Percentiles rank a stretch among this genome's conserved stretches.
Conservation (phyloP, 1,284 basidiomycete genomes). For the Microbotryum violaceum region DNA sequence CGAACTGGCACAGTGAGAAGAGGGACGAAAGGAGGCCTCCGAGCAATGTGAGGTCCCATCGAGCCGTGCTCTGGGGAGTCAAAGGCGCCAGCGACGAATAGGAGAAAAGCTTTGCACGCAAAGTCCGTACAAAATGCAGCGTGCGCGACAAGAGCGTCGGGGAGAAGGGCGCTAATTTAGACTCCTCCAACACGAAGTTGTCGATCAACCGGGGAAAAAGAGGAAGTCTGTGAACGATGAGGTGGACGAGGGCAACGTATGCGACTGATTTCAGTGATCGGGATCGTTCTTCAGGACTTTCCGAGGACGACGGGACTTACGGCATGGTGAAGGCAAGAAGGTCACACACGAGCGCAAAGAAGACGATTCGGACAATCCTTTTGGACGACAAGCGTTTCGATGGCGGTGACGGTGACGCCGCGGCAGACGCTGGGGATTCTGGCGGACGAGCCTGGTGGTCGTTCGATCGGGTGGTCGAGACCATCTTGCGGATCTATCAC, state of each 20-base stretch:
- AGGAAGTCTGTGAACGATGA: constrained; percentile 13
- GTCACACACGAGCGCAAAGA: constrained; percentile 30
- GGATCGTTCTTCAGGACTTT: neutral
- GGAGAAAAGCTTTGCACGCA: constrained; percentile 21
- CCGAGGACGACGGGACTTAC: constrained; percentile 6
- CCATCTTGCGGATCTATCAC: too few relatives aligned
- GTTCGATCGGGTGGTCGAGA: too few relatives aligned
- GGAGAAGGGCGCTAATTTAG: neutral
- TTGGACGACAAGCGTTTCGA: too few relatives aligned
- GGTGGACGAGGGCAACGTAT: neutral
- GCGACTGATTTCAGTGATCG: neutral
- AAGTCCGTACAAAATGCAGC: constrained; percentile 8
- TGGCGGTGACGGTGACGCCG: too few relatives aligned
- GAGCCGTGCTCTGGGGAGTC: neutral
- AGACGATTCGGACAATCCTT: constrained; percentile 27
- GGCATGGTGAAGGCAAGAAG: constrained; percentile 34
- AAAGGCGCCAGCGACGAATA: constrained; percentile 1
- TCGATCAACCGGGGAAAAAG: constrained; percentile 33
- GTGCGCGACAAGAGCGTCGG: constrained; percentile 21
- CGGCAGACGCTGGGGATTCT: too few relatives aligned
- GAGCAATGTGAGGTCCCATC: constrained; percentile 31
- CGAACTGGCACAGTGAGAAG: constrained; percentile 60
- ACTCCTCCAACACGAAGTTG: constrained; percentile 23
- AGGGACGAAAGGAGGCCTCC: constrained; percentile 35
- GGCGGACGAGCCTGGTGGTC: too few relatives aligned